Evolutionary conservation across 495 filamentous ascomycete genomes (phyloP).

Genomic region (Hyaloscypha hepaticicola): DNA sequence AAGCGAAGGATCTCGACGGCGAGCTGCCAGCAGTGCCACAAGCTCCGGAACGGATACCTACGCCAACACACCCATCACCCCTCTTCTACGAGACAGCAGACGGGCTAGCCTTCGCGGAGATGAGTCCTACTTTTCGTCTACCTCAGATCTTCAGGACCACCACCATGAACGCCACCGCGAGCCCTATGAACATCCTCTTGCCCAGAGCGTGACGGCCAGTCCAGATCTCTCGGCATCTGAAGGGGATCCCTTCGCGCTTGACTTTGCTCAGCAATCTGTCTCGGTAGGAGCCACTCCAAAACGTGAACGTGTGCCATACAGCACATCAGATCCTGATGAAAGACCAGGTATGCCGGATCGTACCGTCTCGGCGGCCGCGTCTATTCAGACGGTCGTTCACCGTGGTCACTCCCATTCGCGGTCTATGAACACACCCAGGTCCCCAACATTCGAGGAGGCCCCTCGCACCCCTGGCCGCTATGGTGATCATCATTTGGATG

Average conservation of each 20-base stretch:
- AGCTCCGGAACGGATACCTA: conserved; percentile 46
- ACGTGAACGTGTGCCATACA: conserved; percentile 37
- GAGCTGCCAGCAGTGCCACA: conserved; percentile 58
- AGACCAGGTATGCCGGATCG: conserved; percentile 52
- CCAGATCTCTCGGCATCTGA: conserved; percentile 54
- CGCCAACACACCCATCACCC: conserved; percentile 31
- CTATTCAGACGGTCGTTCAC: conserved; percentile 34
- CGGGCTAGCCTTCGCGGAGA: conserved; percentile 71
- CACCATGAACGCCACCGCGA: conserved; percentile 29
- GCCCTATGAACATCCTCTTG: conserved; percentile 62
- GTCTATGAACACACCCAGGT: conserved; percentile 30
- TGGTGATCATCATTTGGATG: conserved; percentile 48
- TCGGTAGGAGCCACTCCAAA: conserved; percentile 38
- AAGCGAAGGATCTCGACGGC: conserved; percentile 51
- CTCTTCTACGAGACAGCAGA: conserved; percentile 49
- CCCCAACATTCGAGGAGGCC: conserved; percentile 24
- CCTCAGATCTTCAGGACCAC: conserved; percentile 40
- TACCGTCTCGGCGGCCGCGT: conserved; percentile 31
- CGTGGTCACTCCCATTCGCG: conserved; percentile 30
- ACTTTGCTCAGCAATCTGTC: conserved; percentile 37
- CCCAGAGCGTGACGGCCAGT: conserved; percentile 75
- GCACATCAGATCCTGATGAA: conserved; percentile 58
- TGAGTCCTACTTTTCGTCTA: conserved; percentile 59
- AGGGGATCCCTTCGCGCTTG: conserved; percentile 39
- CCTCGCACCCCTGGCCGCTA: conserved; percentile 35